phyloP scores from a whole-genome alignment of 1,139 yeast species.

The Eremothecium cymbalariae region DNA sequence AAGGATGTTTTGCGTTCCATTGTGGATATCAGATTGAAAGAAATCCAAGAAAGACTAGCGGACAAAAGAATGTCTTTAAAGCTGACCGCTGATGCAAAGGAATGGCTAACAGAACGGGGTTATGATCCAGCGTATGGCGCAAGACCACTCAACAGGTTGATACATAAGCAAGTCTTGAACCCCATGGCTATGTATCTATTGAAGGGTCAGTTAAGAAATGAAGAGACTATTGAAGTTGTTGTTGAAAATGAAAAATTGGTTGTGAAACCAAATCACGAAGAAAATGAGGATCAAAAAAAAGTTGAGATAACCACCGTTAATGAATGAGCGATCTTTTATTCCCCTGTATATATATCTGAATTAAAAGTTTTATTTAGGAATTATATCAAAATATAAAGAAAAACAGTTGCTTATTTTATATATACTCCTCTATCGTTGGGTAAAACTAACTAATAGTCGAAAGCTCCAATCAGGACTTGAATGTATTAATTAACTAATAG shows the following conservation, averaged over 20 bases:
- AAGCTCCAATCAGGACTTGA: no score
- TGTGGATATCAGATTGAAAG: slow-evolving; percentile 73
- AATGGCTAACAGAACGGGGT: slow-evolving; percentile 73
- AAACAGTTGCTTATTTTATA: no score
- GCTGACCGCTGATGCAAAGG: slow-evolving; percentile 56
- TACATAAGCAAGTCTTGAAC: slow-evolving; percentile 72
- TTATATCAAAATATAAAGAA: no score
- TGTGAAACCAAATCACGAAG: slow-evolving; percentile 28
- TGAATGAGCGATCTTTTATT: no score
- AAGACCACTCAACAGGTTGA: slow-evolving; percentile 83
- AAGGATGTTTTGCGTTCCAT: slow-evolving; percentile 64
- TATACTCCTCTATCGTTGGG: no score
- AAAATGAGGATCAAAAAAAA: no score
- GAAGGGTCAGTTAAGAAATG: slow-evolving; percentile 66
- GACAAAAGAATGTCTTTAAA: slow-evolving; percentile 67
- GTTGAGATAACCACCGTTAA: no score
- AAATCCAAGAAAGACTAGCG: slow-evolving; percentile 67
- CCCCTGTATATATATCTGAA: no score
- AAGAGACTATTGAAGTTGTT: slow-evolving; percentile 48
- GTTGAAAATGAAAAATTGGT: slow-evolving; percentile 24
- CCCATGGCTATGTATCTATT: slow-evolving; percentile 78
- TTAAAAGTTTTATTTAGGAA: no score
- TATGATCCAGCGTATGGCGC: slow-evolving; percentile 93
- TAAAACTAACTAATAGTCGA: no score
- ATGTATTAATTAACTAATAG: no score